phyloP scores from a whole-genome alignment of 805 yeast genomes.

The Wickerhamiella sorbophila region DNA sequence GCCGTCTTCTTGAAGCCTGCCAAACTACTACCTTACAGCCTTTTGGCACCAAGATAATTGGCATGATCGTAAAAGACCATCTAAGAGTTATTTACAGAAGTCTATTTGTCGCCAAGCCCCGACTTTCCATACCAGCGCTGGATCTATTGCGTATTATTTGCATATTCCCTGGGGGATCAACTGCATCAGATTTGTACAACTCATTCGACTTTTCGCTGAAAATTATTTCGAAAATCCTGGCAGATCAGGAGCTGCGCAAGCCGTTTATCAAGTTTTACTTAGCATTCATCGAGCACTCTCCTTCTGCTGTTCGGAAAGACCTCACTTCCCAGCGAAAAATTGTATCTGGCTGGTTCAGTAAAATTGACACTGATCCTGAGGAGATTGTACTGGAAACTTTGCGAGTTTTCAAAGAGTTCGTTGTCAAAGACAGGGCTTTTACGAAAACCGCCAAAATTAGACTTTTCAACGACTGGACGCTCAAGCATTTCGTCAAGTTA shows the following conservation, averaged over 20 bases:
- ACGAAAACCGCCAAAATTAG: slow-evolving; percentile 57
- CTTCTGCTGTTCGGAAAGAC: slow-evolving; percentile 49
- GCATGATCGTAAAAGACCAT: slow-evolving; percentile 40
- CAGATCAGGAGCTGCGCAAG: slow-evolving; percentile 42
- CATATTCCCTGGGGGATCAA: slow-evolving; percentile 33
- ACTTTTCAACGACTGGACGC: slow-evolving; percentile 62
- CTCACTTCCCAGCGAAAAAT: slow-evolving; percentile 39
- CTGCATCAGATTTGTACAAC: slow-evolving; percentile 44
- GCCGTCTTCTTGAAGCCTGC: slow-evolving; percentile 7
- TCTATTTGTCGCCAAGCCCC: slow-evolving; percentile 41
- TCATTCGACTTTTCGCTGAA: slow-evolving; percentile 54
- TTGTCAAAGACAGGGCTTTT: slow-evolving; percentile 46
- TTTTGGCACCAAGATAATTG: slow-evolving; percentile 26
- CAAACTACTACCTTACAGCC: slow-evolving; percentile 4
- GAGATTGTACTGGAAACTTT: slow-evolving; percentile 32
- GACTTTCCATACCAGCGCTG: slow-evolving; percentile 48
- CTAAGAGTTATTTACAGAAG: slow-evolving; percentile 55
- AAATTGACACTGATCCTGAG: slow-evolving; percentile 40
- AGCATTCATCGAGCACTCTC: slow-evolving; percentile 33
- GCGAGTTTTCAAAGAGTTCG: slow-evolving; percentile 33
- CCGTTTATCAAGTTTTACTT: slow-evolving; percentile 52
- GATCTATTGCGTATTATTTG: slow-evolving; percentile 40
- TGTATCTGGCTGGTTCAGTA: slow-evolving; percentile 54
- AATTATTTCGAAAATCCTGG: slow-evolving; percentile 45
- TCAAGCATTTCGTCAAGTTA: slow-evolving; percentile 43